Evolutionary conservation across 2,329 filamentous ascomycete genomes (phyloP), one percentile per base, ranked within the genome.

Genomic region (Emydomyces testavorans): DNA sequence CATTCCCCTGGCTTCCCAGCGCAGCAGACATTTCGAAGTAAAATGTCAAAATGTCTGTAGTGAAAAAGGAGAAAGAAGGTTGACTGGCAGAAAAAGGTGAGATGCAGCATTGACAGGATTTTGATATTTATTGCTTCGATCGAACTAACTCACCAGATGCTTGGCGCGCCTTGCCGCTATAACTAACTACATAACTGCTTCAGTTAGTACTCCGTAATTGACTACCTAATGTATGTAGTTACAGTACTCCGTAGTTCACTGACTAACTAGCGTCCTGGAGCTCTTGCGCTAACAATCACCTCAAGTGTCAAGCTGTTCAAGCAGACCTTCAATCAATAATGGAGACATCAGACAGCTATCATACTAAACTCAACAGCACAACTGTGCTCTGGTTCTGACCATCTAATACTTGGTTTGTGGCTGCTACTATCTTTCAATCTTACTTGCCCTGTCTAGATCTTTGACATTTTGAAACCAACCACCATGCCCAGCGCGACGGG

Each of bases 401-500:
- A 13, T 5, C 39, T 29, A 3, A 23, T 41, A 51, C 4, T 7
- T 24, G n/a, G n/a, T 16, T 35, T 18, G 10, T 42, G 28, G 1
- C 21, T 11, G 20, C 29, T 26, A 15, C 11, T 11, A 21, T 18
- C 16, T 23, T 10, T 35, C 20, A 13, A 46, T 34, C n/a, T 18
- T 18, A 7, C 23, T n/a, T 32, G 15, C 10, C n/a, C 10, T 10
- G 13, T 18, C 24, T 4, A 26, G 35, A 23, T 34, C 15, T 47
- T 24, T 29, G 15, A 36, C 16, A 35, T 20, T 31, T 55, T 58
- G 58, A 51, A 59, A 53, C 57, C 62, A 53, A 16, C 64, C 63
- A 73, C 59, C 66, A 79, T 95, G 89, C 89, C 89, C 77, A 90
- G 85, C 74, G 90, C 92, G 70, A 94, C 84, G 62, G 92, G 92